Evolutionary conservation across 768 basidiomycete genomes (phyloP).

Genomic region (Pleurotus salmoneostramineus): DNA sequence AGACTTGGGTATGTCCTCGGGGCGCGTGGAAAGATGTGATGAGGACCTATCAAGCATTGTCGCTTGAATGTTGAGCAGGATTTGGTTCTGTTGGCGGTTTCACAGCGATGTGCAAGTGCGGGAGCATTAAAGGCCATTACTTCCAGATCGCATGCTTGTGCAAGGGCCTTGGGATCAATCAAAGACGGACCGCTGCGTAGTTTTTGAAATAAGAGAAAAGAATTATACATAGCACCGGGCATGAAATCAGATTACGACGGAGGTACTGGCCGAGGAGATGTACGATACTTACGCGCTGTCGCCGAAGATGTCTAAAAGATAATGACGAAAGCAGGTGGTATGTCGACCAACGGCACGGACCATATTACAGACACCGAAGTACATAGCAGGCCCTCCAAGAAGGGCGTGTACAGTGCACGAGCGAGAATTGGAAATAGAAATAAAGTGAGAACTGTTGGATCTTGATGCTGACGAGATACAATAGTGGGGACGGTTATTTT

Average conservation of each 20-base stretch:
- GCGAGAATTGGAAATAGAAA: background rate
- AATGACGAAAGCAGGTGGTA: background rate
- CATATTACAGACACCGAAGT: conserved; percentile 1
- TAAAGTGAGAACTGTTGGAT: background rate
- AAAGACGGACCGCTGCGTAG: background rate
- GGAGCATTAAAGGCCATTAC: background rate
- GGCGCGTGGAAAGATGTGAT: background rate
- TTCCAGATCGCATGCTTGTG: background rate
- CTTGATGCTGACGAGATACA: background rate
- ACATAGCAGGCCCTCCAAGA: background rate
- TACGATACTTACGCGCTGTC: background rate
- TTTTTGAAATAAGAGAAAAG: background rate
- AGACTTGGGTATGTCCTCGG: background rate
- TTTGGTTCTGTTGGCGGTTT: background rate
- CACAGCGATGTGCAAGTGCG: background rate
- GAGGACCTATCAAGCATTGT: background rate
- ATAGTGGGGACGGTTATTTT: conserved; percentile 1
- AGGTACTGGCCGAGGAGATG: background rate
- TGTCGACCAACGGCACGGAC: background rate
- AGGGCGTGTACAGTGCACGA: background rate
- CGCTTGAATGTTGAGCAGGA: conserved; percentile 5
- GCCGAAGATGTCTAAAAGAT: background rate
- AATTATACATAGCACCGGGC: background rate
- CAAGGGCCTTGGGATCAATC: background rate
- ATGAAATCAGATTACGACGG: background rate